Evolutionary conservation across 2,329 filamentous ascomycete genomes (phyloP), one percentile per base, ranked within the genome.

Genomic region (Pseudogymnoascus sp.): DNA sequence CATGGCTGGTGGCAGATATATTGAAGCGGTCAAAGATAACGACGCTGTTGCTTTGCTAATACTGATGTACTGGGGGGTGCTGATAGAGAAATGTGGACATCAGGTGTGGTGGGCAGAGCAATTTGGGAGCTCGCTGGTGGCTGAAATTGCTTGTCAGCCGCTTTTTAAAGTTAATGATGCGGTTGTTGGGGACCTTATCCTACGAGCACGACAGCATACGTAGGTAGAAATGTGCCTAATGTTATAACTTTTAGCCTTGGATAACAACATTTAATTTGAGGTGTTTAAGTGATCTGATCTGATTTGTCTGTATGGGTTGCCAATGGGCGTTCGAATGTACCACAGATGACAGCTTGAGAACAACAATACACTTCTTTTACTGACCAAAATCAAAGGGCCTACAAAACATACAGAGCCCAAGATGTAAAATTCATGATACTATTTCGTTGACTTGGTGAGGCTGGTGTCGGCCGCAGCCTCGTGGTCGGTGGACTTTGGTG

Each of bases 51-150:
- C 64, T 5, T 58, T 66, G 23, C 39, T 65, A 12, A 60, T 64
- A 13, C 34, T 66, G 39, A 64, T 66, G 61, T 61, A 60, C 38
- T 66, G 64, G 64, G 64, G 62, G 12, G 62, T 65, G 4, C 21
- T 65, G 15, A 30, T 64, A 6, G 59, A 65, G 18, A 61, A 34
- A 57, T 45, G 61, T 10, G 57, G 62, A 5, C 58, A 61, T 13
- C 23, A 61, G 19, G 60, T 61, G 18, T 65, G 63, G 63, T 65
- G 63, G 63, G 62, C 63, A 13, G 52, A 48, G 19, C 23, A 59
- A n/a, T 64, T 62, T 35, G 63, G 63, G n/a, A 56, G 56, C 3
- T 45, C 61, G 8, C 30, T 65, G 33, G 62, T 63, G 12, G 58
- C 60, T 19, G 62, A 65, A 57, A 60, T 65, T 30, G 57, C 63